Evolutionary conservation across 805 yeast species (phyloP).

Genomic region (Yamadazyma takamatsuzukensis): DNA sequence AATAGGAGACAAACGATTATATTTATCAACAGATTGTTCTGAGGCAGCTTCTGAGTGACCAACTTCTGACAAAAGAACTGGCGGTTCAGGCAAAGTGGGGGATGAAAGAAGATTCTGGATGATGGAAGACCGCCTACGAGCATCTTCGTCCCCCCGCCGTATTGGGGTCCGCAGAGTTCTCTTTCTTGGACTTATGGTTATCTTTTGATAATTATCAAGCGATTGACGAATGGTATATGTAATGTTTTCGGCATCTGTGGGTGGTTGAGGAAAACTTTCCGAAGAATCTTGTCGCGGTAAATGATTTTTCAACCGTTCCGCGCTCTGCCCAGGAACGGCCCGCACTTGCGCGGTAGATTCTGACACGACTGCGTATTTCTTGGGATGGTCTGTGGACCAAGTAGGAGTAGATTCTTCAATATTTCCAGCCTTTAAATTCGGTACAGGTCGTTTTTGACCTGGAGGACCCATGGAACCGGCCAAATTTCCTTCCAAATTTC

Average conservation of each 20-base stretch:
- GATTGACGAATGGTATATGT: constrained; percentile 30
- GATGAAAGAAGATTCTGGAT: constrained; percentile 36
- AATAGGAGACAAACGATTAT: too few relatives aligned
- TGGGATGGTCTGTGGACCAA: constrained; percentile 28
- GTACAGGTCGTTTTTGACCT: constrained; percentile 1
- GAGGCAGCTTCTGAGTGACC: constrained; percentile 11
- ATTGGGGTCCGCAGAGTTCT: constrained; percentile 8
- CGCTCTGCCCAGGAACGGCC: constrained; percentile 1
- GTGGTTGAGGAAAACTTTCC: constrained; percentile 23
- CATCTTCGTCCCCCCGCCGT: constrained; percentile 11
- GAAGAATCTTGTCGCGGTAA: constrained; percentile 17
- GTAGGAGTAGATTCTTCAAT: constrained; percentile 32
- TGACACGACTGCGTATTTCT: constrained; percentile 10
- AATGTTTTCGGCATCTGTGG: constrained; percentile 12
- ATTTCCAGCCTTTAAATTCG: too few relatives aligned
- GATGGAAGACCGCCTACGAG: constrained; percentile 27
- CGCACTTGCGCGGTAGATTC: constrained; percentile 9
- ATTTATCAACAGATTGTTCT: too few relatives aligned
- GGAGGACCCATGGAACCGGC: too few relatives aligned
- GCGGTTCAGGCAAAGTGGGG: constrained; percentile 44
- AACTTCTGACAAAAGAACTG: constrained; percentile 35
- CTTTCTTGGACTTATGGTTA: constrained; percentile 32
- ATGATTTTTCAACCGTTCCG: constrained; percentile 3
- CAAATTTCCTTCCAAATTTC: too few relatives aligned
- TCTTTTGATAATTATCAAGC: constrained; percentile 25